phyloP scores from a whole-genome alignment of 768 basidiomycete species.

The Russula foetens region DNA sequence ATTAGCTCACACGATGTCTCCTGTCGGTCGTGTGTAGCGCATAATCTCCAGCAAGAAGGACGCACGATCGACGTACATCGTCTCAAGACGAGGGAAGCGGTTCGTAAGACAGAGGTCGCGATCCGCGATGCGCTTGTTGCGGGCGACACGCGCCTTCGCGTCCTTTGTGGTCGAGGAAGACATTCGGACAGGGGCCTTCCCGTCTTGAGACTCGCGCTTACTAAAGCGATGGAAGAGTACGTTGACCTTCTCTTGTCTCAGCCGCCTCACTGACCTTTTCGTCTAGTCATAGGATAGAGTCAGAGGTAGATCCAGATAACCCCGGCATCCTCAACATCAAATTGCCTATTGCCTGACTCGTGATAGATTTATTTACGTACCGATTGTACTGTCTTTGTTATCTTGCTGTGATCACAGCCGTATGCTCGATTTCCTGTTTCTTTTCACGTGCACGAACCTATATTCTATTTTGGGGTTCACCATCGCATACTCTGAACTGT shows the following conservation, averaged over 20 bases:
- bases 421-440: neutral
- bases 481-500: neutral
- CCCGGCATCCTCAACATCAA: constrained; percentile 26
- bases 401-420: neutral
- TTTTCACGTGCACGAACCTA: neutral
- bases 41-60: constrained; percentile 25
- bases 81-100: constrained; percentile 28
- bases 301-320: constrained; percentile 24
- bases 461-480: neutral
- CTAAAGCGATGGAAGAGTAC: constrained; percentile 26
- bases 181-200: constrained; percentile 28
- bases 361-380: neutral
- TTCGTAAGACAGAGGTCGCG: constrained; percentile 26
- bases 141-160: constrained; percentile 26
- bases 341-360: constrained; percentile 21
- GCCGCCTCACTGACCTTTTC: neutral
- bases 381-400: neutral
- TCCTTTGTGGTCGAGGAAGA: constrained; percentile 30
- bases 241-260: neutral
- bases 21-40: constrained; percentile 20
- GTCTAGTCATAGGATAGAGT: constrained; percentile 24
- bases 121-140: constrained; percentile 26
- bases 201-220: constrained; percentile 28
- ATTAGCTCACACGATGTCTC: neutral
- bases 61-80: constrained; percentile 31